Conservation (phyloP, 2,329 filamentous ascomycete species). For the Cordyceps farinosa region DNA sequence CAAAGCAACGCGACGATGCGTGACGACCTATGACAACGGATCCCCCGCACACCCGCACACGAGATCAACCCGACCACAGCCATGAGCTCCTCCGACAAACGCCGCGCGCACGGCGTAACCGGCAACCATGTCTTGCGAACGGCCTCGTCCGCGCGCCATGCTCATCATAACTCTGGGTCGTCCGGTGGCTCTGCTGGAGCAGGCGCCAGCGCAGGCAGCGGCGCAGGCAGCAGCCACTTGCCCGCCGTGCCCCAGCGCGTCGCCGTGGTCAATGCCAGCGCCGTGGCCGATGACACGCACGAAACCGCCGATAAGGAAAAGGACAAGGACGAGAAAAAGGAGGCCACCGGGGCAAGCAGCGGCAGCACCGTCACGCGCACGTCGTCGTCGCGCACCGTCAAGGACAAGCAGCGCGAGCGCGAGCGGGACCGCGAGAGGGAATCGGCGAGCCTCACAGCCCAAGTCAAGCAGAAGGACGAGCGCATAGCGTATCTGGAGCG, state of each 20-base stretch:
- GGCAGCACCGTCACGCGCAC: conserved; percentile 19
- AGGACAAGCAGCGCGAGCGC: conserved; percentile 17
- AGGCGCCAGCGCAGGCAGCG: conserved; percentile 26
- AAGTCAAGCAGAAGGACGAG: conserved; percentile 46
- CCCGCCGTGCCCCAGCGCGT: conserved; percentile 31
- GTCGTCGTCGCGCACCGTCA: background rate
- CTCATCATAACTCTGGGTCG: conserved; percentile 6
- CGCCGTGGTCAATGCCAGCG: conserved; percentile 25
- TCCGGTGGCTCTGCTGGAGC: conserved; percentile 19
- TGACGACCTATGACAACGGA: conserved; percentile 2
- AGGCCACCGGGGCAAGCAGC: conserved; percentile 21
- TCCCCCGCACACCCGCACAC: background rate
- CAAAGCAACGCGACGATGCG: conserved; percentile 6
- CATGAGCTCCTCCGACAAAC: conserved; percentile 45
- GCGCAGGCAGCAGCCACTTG: conserved; percentile 29
- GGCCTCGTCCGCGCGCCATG: conserved; percentile 16
- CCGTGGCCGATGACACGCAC: conserved; percentile 26
- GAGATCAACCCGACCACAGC: conserved; percentile 1
- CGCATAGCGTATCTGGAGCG: conserved; percentile 50
- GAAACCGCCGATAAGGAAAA: conserved; percentile 28
- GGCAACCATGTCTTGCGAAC: conserved; percentile 27
- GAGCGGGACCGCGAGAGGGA: conserved; percentile 27
- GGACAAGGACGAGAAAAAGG: conserved; percentile 25
- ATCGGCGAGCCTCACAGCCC: conserved; percentile 26
- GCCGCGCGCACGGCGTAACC: conserved; percentile 31